These are phyloP conservation scores for Taphrina confusa DNA, from an alignment of 1,139 yeast species.

Conservation along the genomic window DNA sequence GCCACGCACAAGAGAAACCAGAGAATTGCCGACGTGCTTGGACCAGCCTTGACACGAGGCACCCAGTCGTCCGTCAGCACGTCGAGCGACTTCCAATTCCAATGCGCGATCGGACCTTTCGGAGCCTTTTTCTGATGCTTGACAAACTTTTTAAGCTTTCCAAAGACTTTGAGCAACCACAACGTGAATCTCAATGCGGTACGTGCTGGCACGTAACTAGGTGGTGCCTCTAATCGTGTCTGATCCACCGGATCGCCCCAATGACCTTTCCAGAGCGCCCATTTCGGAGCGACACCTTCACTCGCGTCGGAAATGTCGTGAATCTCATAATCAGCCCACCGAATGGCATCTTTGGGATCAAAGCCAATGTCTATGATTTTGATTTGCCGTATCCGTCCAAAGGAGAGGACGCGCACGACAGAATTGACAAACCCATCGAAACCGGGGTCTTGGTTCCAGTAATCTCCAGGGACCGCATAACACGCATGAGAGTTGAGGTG, in stretches of 20 bases:
- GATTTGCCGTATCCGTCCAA: constrained; percentile 20
- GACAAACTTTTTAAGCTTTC: constrained; percentile 13
- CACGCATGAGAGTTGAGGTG: constrained; percentile 22
- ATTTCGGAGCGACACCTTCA: constrained; percentile 13
- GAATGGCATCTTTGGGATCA: constrained; percentile 12
- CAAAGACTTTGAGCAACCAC: constrained; percentile 9
- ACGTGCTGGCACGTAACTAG: constrained; percentile 9
- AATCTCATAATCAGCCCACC: constrained; percentile 18
- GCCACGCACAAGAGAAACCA: background rate
- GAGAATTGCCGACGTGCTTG: background rate
- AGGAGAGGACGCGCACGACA: constrained; percentile 7
- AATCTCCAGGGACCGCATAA: constrained; percentile 20
- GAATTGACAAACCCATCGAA: constrained; percentile 20
- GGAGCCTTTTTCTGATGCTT: constrained; percentile 16
- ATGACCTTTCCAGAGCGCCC: constrained; percentile 19
- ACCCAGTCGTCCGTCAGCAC: constrained; percentile 5
- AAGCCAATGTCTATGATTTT: constrained; percentile 17
- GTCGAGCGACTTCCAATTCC: constrained; percentile 18
- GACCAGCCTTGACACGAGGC: constrained; percentile 4
- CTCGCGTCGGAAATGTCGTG: constrained; percentile 18
- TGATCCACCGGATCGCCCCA: constrained; percentile 21
- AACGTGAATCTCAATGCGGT: background rate
- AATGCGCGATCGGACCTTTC: constrained; percentile 14
- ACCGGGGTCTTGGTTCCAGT: constrained; percentile 25
- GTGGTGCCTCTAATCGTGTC: background rate